Base-by-base conservation (phyloP, 495 filamentous ascomycete species). In the Oleoguttula mirabilis region DNA sequence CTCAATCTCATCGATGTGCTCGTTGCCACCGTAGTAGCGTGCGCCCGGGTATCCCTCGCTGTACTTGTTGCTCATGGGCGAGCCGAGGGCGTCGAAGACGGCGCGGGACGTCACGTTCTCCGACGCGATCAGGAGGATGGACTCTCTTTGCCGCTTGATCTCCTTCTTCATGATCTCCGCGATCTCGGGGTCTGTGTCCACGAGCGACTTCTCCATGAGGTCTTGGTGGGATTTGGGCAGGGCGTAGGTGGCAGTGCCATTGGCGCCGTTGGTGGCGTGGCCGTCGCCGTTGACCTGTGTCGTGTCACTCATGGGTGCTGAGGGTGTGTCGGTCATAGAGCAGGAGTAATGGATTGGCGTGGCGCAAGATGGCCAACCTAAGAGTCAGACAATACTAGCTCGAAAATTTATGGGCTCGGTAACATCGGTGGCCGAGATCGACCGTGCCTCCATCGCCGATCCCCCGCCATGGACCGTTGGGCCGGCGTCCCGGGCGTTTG, bases 31-130 rank as follows among this genome's bases (percentile, higher is more conserved):
- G 61, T 99, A 99, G 75, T 99, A 99, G 62, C 90, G 80, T 35
- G 92, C 90, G 57, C 90, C 90, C 56, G 92, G 92, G 66, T 94
- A 94, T 55, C 90, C 90, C 71, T 99, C 90, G 3, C 85, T 93
- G 76, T 99, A 99, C 71, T 99, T 99, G 77, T 99, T 88, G 58
- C 80, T 87, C 84, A 88, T 88, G 56, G 82, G 81, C 28, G 84
- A 86, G 51, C 84, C 84, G 37, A 90, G 75, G 51, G 84, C 83
- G 66, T 90, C 84, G 67, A 84, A 88, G 47, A 90, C 84, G 39
- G 84, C 83, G 35, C 81, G 81, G 31, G 84, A 88, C 24, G 84
- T 90, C 59, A 92, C 77, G 66, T 88, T 88, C 60, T 90, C 84
- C 41, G 84, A 90, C 60, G 84, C 92, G 57, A 99, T 99, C 64